phyloP scores from a whole-genome alignment of 805 yeast species.

The Peterozyma toletana region DNA sequence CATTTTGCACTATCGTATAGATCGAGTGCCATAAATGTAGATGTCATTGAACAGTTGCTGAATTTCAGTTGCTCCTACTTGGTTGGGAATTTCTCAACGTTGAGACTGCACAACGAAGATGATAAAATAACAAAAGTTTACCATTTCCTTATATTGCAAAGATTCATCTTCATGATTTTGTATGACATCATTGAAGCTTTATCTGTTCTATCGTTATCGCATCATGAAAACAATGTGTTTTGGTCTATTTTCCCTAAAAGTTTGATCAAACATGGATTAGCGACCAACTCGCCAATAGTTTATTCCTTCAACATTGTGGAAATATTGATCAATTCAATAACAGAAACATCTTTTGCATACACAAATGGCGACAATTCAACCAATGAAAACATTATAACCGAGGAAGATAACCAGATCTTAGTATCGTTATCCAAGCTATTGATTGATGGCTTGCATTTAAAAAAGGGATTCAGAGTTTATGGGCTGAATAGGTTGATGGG shows the following conservation, averaged over 20 bases:
- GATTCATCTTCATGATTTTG: slow-evolving; percentile 39
- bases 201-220: slow-evolving; percentile 16
- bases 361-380: slow-evolving; percentile 10
- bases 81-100: slow-evolving; percentile 14
- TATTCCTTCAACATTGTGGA: slow-evolving; percentile 47
- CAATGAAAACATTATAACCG: slow-evolving; percentile 10
- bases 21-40: slow-evolving; percentile 48
- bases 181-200: slow-evolving; percentile 52
- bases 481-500: slow-evolving; percentile 53
- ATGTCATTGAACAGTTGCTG: slow-evolving; percentile 25
- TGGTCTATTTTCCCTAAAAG: slow-evolving; percentile 26
- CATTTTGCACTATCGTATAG: slow-evolving; percentile 50
- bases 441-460: slow-evolving; percentile 32
- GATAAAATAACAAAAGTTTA: slow-evolving; percentile 13
- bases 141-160: slow-evolving; percentile 41
- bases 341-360: slow-evolving; percentile 21
- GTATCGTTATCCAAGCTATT: slow-evolving; percentile 14
- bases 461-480: slow-evolving; percentile 34
- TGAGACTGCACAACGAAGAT: slow-evolving; percentile 16
- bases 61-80: slow-evolving; percentile 18
- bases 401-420: slow-evolving; percentile 5
- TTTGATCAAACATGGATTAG: slow-evolving; percentile 32
- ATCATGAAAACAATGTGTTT: slow-evolving; percentile 8
- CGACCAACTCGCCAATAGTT: slow-evolving; percentile 46
- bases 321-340: slow-evolving; percentile 37